Evolutionary conservation across 306 rosid species (phyloP), one percentile per base, ranked within the genome.

Genomic region (Casuarina equisetifolia): DNA sequence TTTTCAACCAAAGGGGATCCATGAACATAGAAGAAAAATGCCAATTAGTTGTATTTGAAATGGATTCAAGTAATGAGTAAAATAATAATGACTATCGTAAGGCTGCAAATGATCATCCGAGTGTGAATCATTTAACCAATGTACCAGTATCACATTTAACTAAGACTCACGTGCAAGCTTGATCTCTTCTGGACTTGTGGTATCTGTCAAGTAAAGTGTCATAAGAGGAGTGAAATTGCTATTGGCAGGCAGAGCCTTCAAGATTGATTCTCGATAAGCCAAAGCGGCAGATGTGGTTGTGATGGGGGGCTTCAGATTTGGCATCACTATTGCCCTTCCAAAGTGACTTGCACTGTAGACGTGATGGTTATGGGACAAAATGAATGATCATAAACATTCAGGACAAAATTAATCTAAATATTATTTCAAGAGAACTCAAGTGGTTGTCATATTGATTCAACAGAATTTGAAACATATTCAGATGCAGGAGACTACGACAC

Each of bases 301-400:
- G 69, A 94, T 43, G 4, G 97, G 97, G 40, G 98, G 97, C 85
- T 85, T 91, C 84, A 94, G 75, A 94, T 94, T 94, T 4, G 98
- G 98, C 97, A 94, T 94, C 75, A 94, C 92, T 72, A 94, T 94
- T 40, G 89, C 98, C 86, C 97, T 90, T 78, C 88, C 88, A 80
- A 94, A 94, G 72, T 88, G 90, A 72, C 73, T 81, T 72, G 98
- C 94, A 77, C 97, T 94, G 82, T 49, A 66, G 10, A 39, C 35
- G 49, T n/a, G 61, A 77, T 58, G 74, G 62, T 82, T 72, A 85
- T 19, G 63, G 78, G 74, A 53, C 63, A 82, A 32, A 11, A 57
- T 38, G 69, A 39, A 54, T 8, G 11, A 4, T 25, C 55, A 66
- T 55, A n/a, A 43, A 45, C 5, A 54, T 13, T 46, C 6, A 17